Percentiles rank a stretch among this genome's conserved stretches.
phyloP scores from a whole-genome alignment of 176 grass and related monocot genomes.

The Carex kokanica region DNA sequence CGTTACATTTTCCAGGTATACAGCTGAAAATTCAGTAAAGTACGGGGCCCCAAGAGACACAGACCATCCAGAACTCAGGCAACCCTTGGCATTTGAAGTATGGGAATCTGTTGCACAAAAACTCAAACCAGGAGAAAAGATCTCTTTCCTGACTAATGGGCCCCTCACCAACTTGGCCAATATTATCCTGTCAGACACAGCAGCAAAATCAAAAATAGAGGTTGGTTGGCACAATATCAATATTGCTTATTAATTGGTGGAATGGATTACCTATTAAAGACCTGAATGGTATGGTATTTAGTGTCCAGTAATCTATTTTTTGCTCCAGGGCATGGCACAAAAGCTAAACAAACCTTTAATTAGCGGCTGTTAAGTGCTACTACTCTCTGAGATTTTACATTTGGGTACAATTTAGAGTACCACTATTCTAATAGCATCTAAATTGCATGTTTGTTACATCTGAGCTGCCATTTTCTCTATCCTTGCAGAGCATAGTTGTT shows the following conservation, averaged over 20 bases:
- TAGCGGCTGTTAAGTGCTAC: background rate
- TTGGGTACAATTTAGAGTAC: background rate
- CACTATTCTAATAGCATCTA: background rate
- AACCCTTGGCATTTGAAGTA: conserved; percentile 70
- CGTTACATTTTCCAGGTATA: conserved; percentile 36
- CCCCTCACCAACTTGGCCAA: conserved; percentile 85
- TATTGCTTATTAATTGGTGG: background rate
- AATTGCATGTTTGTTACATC: background rate
- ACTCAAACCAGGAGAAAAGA: conserved; percentile 52
- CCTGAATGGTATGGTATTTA: background rate
- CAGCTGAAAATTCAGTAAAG: conserved; percentile 70
- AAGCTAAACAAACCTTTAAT: background rate
- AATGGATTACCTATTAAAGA: background rate
- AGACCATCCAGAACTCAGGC: conserved; percentile 59
- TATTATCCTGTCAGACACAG: conserved; percentile 50
- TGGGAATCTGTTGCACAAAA: conserved; percentile 52
- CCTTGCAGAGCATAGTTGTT: conserved; percentile 49
- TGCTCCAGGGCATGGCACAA: background rate
- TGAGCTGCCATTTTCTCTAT: background rate
- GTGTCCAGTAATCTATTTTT: background rate
- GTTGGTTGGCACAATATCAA: conserved; percentile 20
- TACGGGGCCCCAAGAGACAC: conserved; percentile 71
- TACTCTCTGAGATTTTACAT: background rate
- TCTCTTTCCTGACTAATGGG: conserved; percentile 67
- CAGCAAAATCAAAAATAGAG: conserved; percentile 45